These are phyloP conservation scores for Puccinia coronata DNA, from an alignment of 1,284 basidiomycete genomes.

Conservation along the genomic window DNA sequence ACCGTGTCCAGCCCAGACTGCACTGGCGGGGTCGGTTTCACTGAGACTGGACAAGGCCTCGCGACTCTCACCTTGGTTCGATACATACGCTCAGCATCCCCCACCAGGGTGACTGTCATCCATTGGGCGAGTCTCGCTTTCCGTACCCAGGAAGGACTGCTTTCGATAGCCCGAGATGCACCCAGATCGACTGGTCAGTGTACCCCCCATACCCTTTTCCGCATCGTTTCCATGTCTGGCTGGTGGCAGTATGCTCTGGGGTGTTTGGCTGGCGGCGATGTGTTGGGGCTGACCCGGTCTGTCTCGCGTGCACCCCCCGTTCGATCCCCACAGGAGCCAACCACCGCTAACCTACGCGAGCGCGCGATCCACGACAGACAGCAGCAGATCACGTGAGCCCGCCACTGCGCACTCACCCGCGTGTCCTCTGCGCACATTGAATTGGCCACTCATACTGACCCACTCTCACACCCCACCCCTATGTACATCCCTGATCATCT, in stretches of 20 bases:
- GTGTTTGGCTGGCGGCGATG: neutral
- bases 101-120: conserved; percentile 6
- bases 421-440: neutral
- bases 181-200: conserved; percentile 21
- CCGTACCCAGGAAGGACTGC: neutral
- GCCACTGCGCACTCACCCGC: conserved; percentile 16
- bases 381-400: conserved; percentile 36
- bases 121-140: neutral
- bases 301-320: conserved; percentile 28
- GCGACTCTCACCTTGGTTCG: conserved; percentile 12
- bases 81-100: conserved; percentile 1
- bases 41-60: conserved; percentile 19
- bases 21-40: neutral
- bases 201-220: neutral
- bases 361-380: conserved; percentile 25
- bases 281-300: neutral
- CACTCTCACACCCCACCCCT: neutral
- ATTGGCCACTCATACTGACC: neutral
- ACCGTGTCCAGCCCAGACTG: neutral
- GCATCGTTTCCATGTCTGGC: neutral
- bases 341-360: neutral
- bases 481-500: neutral
- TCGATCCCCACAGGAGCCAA: conserved; percentile 32
- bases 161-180: conserved; percentile 11
- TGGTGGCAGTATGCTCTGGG: neutral